Percentiles rank a stretch among this genome's conserved stretches.
These are phyloP conservation scores for Paraleonurus japonicus DNA, from an alignment of 257 asterid genomes.

Conservation along the genomic window DNA sequence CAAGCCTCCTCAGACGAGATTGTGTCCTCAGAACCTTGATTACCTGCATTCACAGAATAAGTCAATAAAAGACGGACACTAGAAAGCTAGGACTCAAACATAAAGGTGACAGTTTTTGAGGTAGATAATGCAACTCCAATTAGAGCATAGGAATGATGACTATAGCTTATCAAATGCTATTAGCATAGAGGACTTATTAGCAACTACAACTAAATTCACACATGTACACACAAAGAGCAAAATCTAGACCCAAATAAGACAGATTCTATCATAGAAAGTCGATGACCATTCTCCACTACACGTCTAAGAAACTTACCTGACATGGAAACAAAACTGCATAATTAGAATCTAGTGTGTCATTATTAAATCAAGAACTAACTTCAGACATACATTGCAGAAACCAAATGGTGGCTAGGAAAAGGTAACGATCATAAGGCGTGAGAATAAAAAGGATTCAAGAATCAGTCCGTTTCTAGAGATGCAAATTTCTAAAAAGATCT, in stretches of 20 bases:
- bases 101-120: neutral
- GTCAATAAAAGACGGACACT: no score
- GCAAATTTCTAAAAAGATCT: neutral
- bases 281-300: neutral
- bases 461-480: neutral
- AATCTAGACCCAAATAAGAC: neutral
- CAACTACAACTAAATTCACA: neutral
- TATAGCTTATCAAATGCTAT: neutral
- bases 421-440: neutral
- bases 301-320: neutral
- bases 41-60: conserved; percentile 52
- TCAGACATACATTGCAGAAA: neutral
- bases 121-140: neutral
- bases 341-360: neutral
- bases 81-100: neutral
- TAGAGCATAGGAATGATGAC: neutral
- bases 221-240: neutral
- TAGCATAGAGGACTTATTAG: neutral
- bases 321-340: neutral
- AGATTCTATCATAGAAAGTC: neutral
- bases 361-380: neutral
- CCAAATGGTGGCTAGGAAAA: neutral
- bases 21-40: conserved; percentile 86
- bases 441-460: neutral
- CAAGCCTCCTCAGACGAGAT: conserved; percentile 76